phyloP scores from a whole-genome alignment of 495 filamentous ascomycete species.

The Penicillium samsonianum region DNA sequence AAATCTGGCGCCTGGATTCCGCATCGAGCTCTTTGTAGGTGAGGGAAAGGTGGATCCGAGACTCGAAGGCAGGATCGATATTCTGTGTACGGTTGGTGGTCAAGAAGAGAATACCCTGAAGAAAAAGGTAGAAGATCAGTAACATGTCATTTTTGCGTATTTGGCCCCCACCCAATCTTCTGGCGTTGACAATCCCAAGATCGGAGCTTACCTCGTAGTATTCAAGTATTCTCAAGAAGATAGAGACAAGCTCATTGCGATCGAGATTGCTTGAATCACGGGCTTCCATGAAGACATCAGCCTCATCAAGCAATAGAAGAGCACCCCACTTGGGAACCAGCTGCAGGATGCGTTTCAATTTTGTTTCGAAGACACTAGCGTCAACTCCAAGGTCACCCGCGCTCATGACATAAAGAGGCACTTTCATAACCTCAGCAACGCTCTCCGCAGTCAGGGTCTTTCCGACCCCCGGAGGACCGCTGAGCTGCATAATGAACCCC shows the following conservation, averaged over 20 bases:
- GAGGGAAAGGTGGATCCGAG: conserved; percentile 53
- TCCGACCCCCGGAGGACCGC: conserved; percentile 43
- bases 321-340: conserved; percentile 50
- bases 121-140: conserved; percentile 4
- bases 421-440: conserved; percentile 34
- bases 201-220: conserved; percentile 43
- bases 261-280: conserved; percentile 35
- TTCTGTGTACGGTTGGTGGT: conserved; percentile 54
- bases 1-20: conserved; percentile 30
- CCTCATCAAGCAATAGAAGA: conserved; percentile 49
- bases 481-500: conserved; percentile 43
- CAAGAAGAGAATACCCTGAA: conserved; percentile 64
- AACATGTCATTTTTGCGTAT: background rate
- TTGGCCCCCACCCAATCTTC: background rate
- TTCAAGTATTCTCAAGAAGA: conserved; percentile 54
- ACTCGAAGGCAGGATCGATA: conserved; percentile 54
- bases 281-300: conserved; percentile 49
- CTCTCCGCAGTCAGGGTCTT: conserved; percentile 48
- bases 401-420: conserved; percentile 45
- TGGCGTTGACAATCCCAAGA: background rate
- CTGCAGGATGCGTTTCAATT: conserved; percentile 52
- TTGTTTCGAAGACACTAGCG: conserved; percentile 49
- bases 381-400: conserved; percentile 57
- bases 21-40: conserved; percentile 45
- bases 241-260: conserved; percentile 49